phyloP scores from a whole-genome alignment of 176 grass and related monocot genomes.

The Aegilops bicornis region DNA sequence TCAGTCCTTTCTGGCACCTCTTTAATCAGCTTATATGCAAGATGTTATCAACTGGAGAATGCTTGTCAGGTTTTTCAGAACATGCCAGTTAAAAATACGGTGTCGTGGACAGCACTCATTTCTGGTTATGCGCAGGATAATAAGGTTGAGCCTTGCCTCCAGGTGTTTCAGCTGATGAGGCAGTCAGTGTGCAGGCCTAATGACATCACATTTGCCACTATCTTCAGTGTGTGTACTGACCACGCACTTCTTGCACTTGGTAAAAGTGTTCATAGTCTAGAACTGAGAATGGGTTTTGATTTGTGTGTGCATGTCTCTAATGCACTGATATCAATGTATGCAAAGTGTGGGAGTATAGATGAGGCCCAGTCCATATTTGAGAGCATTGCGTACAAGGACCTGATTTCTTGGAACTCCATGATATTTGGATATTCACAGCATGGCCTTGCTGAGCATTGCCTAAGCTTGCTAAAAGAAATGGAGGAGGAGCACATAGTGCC shows the following conservation, averaged over 20 bases:
- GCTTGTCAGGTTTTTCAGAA: slow-evolving; percentile 42
- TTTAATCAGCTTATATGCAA: slow-evolving; percentile 64
- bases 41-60: slow-evolving; percentile 28
- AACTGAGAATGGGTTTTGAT: slow-evolving; percentile 59
- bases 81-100: slow-evolving; percentile 50
- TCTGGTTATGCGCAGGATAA: slow-evolving; percentile 51
- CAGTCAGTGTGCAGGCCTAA: slow-evolving; percentile 49
- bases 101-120: slow-evolving; percentile 65
- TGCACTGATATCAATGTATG: slow-evolving; percentile 57
- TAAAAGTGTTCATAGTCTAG: slow-evolving; percentile 52
- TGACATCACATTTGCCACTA: slow-evolving; percentile 60
- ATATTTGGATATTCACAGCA: slow-evolving; percentile 62
- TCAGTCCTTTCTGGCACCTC: slow-evolving; percentile 41
- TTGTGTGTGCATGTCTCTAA: slow-evolving; percentile 55
- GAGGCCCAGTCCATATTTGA: slow-evolving; percentile 41
- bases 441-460: slow-evolving; percentile 51
- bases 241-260: slow-evolving; percentile 53
- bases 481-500: slow-evolving; percentile 27
- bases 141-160: slow-evolving; percentile 38
- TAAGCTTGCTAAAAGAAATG: slow-evolving; percentile 44
- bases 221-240: slow-evolving; percentile 48
- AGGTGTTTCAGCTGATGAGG: slow-evolving; percentile 48
- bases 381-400: slow-evolving; percentile 27
- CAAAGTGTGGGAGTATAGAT: slow-evolving; percentile 40
- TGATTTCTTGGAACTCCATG: slow-evolving; percentile 54